Percentiles rank a stretch among this genome's conserved stretches.
phyloP scores from a whole-genome alignment of 2,329 filamentous ascomycete species.

The Cadophora gregata region DNA sequence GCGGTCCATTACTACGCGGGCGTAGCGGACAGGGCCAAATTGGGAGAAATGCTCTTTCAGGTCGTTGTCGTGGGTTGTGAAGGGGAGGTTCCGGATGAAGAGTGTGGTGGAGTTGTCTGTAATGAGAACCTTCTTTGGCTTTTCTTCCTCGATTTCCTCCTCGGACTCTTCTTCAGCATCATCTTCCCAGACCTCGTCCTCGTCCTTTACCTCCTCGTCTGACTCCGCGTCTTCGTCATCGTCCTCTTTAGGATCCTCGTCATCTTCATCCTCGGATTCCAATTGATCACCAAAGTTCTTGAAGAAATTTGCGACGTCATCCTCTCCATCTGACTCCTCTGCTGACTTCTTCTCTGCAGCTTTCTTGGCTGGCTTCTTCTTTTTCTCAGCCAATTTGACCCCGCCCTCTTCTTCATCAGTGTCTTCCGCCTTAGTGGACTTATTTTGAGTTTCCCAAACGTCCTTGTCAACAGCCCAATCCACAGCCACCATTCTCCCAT shows the following conservation, averaged over 20 bases:
- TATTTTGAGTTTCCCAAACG: constrained; percentile 74
- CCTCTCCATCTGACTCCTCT: constrained; percentile 35
- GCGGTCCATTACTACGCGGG: constrained; percentile 86
- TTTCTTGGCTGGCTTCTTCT: constrained; percentile 23
- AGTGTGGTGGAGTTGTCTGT: constrained; percentile 77
- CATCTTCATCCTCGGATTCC: constrained; percentile 47
- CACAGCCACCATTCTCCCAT: constrained; percentile 87
- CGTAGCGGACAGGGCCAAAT: constrained; percentile 90
- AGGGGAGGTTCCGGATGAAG: constrained; percentile 94
- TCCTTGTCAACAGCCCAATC: constrained; percentile 97
- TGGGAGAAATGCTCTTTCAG: constrained; percentile 85
- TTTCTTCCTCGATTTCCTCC: constrained; percentile 46
- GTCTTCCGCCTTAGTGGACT: constrained; percentile 48
- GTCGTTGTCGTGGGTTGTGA: constrained; percentile 81
- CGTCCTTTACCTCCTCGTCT: constrained; percentile 51
- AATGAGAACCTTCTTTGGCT: constrained; percentile 46
- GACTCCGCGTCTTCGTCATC: constrained; percentile 40
- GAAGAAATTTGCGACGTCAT: constrained; percentile 47
- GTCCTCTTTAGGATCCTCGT: constrained; percentile 46
- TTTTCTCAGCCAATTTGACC: constrained; percentile 37
- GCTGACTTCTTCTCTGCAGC: not conserved
- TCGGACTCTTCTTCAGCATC: constrained; percentile 54
- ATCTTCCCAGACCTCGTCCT: constrained; percentile 51
- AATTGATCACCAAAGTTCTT: constrained; percentile 44
- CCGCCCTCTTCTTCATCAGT: constrained; percentile 45